phyloP scores from a whole-genome alignment of 371 early-diverging fungal genomes.

The Mucor saturninus region DNA sequence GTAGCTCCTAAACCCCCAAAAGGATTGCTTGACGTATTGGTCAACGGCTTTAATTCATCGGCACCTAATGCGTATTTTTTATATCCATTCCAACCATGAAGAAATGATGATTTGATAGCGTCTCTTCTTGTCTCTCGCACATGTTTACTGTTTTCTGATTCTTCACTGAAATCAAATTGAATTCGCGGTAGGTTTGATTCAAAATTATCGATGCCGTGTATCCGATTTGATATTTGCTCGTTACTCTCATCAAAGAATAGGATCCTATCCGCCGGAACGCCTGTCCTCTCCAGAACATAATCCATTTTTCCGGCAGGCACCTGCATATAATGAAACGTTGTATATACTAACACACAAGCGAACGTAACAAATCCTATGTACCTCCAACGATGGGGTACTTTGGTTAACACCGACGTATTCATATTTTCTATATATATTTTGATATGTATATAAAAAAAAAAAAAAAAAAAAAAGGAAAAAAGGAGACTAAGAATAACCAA shows the following conservation, averaged over 20 bases:
- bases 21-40: constrained; percentile 53
- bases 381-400: constrained; percentile 21
- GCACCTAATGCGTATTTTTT: constrained; percentile 59
- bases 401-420: constrained; percentile 3
- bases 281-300: not conserved
- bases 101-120: constrained; percentile 33
- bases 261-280: not conserved
- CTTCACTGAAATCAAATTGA: constrained; percentile 22
- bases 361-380: not conserved
- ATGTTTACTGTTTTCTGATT: constrained; percentile 18
- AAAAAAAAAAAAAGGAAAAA: not conserved
- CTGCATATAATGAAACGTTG: not conserved
- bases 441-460: not conserved
- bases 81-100: constrained; percentile 80
- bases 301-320: not conserved
- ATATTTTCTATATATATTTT: not conserved
- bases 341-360: constrained; percentile 5
- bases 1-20: constrained; percentile 82
- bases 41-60: constrained; percentile 60
- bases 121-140: constrained; percentile 21
- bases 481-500: not conserved
- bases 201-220: constrained; percentile 25
- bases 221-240: constrained; percentile 1
- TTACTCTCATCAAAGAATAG: not conserved
- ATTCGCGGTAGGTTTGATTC: constrained; percentile 23